Percentiles rank a stretch among this genome's conserved stretches.
Conservation (phyloP, 139 green algal species). For the Mychonastes homosphaera region DNA sequence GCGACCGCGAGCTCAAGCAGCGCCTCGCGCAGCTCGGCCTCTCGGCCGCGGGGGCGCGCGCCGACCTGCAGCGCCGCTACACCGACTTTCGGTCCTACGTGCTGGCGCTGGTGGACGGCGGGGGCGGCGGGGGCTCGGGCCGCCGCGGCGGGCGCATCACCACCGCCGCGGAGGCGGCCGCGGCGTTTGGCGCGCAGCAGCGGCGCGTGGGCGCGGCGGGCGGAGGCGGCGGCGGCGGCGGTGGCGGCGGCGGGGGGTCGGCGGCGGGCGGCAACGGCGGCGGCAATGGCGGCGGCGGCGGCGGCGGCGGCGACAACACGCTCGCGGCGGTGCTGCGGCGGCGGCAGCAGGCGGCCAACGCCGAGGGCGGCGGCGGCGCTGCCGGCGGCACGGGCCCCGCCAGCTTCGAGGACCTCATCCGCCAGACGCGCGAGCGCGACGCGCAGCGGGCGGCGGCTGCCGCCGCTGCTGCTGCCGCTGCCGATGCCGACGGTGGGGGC, state of each 20-base stretch:
- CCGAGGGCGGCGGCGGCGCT: too few species aligned
- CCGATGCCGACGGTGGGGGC: too few species aligned
- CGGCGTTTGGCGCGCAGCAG: conserved; percentile 9
- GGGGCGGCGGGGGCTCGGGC: too few species aligned
- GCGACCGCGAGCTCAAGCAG: conserved; percentile 21
- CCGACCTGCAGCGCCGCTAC: conserved; percentile 7
- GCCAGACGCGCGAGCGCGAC: background rate
- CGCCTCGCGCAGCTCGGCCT: conserved; percentile 14
- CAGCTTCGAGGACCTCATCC: conserved; percentile 9
- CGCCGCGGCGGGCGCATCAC: too few species aligned
- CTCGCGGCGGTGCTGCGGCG: too few species aligned
- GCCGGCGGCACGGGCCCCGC: background rate
- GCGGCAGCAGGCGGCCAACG: too few species aligned
- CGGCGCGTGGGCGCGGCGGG: background rate
- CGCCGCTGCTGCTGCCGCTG: too few species aligned
- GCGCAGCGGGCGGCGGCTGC: background rate
- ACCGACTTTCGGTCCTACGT: conserved; percentile 15
- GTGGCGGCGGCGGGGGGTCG: background rate
- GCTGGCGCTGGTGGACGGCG: conserved; percentile 8
- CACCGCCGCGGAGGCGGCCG: conserved; percentile 2
- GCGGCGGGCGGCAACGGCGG: background rate
- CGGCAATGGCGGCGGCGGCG: background rate
- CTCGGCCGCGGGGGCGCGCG: background rate
- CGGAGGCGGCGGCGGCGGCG: background rate
- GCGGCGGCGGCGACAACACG: background rate